Conservation (phyloP, 805 yeast species). For the Lipomyces starkeyi region DNA sequence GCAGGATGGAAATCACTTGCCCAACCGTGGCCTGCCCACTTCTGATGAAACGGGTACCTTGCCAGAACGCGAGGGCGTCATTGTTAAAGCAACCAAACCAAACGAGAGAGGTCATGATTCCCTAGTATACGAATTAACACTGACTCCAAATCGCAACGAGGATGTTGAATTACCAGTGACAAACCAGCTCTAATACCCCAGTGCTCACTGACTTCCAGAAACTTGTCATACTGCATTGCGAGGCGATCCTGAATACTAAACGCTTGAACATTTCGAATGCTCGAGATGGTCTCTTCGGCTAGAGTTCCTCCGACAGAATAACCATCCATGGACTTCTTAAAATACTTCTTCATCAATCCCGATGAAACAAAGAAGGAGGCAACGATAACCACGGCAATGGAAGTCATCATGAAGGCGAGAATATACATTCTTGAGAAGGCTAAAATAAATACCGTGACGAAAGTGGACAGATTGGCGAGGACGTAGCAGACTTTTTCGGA, state of each 20-base stretch:
- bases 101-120: constrained; percentile 30
- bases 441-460: constrained; percentile 48
- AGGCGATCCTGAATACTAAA: constrained; percentile 51
- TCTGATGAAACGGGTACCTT: constrained; percentile 40
- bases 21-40: constrained; percentile 34
- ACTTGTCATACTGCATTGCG: constrained; percentile 44
- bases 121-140: not conserved
- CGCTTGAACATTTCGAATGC: constrained; percentile 51
- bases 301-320: constrained; percentile 42
- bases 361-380: constrained; percentile 42
- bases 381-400: constrained; percentile 45
- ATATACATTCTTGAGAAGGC: constrained; percentile 48
- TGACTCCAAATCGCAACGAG: no score
- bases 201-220: constrained; percentile 41
- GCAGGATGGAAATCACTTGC: constrained; percentile 32
- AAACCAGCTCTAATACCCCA: constrained; percentile 36
- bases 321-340: constrained; percentile 28
- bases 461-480: constrained; percentile 47
- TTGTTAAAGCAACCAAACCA: constrained; percentile 38
- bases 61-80: constrained; percentile 45
- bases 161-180: constrained; percentile 36
- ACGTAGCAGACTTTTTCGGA: constrained; percentile 50
- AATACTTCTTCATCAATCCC: constrained; percentile 39
- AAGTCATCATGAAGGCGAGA: constrained; percentile 46
- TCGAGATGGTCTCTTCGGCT: constrained; percentile 52